phyloP scores from a whole-genome alignment of 768 basidiomycete species.

The Rhodotorula graminis region DNA sequence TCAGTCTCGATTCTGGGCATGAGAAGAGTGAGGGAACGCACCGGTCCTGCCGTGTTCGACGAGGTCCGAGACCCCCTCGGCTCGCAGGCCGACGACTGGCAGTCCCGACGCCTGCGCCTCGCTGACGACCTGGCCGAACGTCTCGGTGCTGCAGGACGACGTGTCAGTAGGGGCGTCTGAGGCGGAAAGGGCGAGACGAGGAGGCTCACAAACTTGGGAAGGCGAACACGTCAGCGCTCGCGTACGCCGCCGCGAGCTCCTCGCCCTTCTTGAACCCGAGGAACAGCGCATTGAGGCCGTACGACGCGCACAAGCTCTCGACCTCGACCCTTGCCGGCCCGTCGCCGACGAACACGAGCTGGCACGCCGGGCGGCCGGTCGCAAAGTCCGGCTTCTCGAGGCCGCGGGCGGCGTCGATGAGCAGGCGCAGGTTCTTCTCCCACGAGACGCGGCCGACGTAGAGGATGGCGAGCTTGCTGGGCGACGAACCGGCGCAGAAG shows the following conservation, averaged over 20 bases:
- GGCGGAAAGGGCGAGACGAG: not conserved
- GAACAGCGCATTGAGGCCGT: constrained; percentile 48
- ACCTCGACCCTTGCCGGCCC: constrained; percentile 49
- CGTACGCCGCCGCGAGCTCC: constrained; percentile 50
- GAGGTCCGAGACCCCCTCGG: constrained; percentile 49
- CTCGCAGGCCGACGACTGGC: constrained; percentile 52
- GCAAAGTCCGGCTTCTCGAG: constrained; percentile 31
- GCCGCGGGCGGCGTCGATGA: constrained; percentile 48
- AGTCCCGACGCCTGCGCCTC: constrained; percentile 53
- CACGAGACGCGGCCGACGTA: constrained; percentile 50
- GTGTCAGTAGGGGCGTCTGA: too few relatives aligned
- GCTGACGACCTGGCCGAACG: constrained; percentile 51
- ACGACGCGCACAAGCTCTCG: constrained; percentile 44
- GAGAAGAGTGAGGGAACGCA: not conserved
- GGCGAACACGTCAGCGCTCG: constrained; percentile 52
- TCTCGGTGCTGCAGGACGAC: constrained; percentile 42
- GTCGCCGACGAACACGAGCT: constrained; percentile 51
- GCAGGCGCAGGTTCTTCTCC: constrained; percentile 52
- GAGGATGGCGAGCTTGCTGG: constrained; percentile 44
- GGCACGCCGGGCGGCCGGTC: constrained; percentile 31
- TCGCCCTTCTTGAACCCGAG: constrained; percentile 48
- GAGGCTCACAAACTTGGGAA: constrained; percentile 48
- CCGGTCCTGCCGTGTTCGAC: constrained; percentile 37
- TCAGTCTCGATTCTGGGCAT: not conserved
- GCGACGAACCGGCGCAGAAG: not conserved